Evolutionary conservation across 2,329 filamentous ascomycete species (phyloP), one percentile per base, ranked within the genome.

Genomic region (Fusarium nygamai): DNA sequence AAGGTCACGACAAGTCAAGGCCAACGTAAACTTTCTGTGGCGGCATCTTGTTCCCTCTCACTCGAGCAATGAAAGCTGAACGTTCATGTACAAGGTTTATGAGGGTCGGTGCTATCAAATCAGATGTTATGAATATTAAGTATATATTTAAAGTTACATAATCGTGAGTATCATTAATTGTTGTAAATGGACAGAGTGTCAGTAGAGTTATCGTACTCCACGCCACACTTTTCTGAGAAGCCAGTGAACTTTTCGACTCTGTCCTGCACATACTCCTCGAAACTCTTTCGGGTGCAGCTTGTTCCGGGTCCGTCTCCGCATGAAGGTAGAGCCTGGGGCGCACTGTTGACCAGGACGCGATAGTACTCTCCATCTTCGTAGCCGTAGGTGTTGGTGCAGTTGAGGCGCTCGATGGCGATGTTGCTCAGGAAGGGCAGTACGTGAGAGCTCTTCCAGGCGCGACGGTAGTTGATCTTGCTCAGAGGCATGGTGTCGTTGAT

Each of bases 341-440:
- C 71, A n/a, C 75, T 77, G 54, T 77, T 77, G 9, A 77, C 75
- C 20, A 77, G 14, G 13, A 77, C 71, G 6, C 75, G 75, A 16
- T 77, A 77, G 24, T 77, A 77, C 36, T 78, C 74, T 22, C 76
- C 76, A 6, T 78, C 74, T 1, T 78, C 74, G 11, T 70, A 90
- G 12, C 89, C 88, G 67, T 87, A 87, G 75, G 87, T 87, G n/a
- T 86, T 85, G 3, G 62, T 73, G 80, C 92, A 93, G 62, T 90
- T 85, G 80, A 93, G 82, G 59, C 88, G 86, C 84, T 93, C 92
- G 46, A 93, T 86, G 2, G 90, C 91, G 31, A 93, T 84, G 79
- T 93, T 92, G 36, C 88, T 87, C 58, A 93, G 81, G 79, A 93
- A 93, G 0, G 91, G 90, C 36, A 93, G 81, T 43, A 93, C 85